Evolutionary conservation across 2,329 filamentous ascomycete species (phyloP).

Genomic region (Paecilomyces dactylethromorphus): DNA sequence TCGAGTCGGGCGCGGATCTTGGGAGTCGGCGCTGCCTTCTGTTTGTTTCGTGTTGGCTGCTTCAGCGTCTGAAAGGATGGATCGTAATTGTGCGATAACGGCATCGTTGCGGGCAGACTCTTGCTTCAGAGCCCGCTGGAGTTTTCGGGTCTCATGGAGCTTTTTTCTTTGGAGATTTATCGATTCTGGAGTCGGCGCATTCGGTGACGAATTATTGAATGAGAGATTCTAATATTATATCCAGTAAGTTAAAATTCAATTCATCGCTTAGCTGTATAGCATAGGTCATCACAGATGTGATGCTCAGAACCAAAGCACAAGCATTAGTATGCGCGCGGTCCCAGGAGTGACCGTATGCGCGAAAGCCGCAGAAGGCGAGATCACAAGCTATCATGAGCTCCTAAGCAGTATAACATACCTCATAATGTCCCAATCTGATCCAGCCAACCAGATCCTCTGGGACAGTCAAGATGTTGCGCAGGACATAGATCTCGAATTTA

Average conservation of each 20-base stretch:
- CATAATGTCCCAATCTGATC: constrained; percentile 80
- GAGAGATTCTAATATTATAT: constrained; percentile 28
- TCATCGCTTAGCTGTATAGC: neutral
- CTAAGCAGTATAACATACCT: constrained; percentile 41
- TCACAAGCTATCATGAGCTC: neutral
- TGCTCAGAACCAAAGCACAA: neutral
- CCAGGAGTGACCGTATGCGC: neutral
- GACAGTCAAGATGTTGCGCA: constrained; percentile 76
- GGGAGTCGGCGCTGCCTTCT: constrained; percentile 11
- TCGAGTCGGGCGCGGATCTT: constrained; percentile 14
- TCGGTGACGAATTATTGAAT: constrained; percentile 19
- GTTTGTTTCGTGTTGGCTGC: constrained; percentile 5
- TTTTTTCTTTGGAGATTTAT: constrained; percentile 67
- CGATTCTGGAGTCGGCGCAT: constrained; percentile 56
- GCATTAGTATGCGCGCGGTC: neutral
- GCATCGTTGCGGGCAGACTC: constrained; percentile 68
- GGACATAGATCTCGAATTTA: constrained; percentile 79
- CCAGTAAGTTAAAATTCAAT: neutral
- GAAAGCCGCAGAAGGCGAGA: neutral
- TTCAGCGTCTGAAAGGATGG: constrained; percentile 42
- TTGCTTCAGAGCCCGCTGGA: constrained; percentile 62
- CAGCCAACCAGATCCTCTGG: constrained; percentile 66
- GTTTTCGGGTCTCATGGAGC: constrained; percentile 69
- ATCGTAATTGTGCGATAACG: constrained; percentile 59
- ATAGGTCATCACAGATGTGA: neutral